Conservation (phyloP, 345 rosid genomes). For the Eucalyptus polybractea region DNA sequence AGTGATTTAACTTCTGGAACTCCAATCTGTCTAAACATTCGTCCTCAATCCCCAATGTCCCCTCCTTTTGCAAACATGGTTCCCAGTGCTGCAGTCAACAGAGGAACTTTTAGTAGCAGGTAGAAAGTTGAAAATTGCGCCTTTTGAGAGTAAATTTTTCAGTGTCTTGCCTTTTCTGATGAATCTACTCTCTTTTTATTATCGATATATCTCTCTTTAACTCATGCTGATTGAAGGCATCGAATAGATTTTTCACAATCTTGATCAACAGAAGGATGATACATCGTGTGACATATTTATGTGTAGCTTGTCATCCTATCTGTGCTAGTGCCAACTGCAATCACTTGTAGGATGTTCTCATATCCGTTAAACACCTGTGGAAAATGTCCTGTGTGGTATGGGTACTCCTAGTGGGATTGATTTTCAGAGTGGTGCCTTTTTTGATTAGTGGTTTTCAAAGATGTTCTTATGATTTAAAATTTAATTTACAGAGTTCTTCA, state of each 20-base stretch:
- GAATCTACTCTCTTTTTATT: neutral
- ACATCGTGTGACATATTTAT: neutral
- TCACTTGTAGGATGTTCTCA: neutral
- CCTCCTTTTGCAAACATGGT: neutral
- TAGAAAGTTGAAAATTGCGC: neutral
- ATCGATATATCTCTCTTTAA: neutral
- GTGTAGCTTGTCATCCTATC: neutral
- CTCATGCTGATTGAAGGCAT: neutral
- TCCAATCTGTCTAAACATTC: slow-evolving; percentile 1
- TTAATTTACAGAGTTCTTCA: slow-evolving; percentile 9
- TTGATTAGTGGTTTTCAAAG: neutral
- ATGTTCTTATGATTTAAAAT: neutral
- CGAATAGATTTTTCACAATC: neutral
- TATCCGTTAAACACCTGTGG: neutral
- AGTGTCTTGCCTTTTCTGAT: neutral
- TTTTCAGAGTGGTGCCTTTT: neutral
- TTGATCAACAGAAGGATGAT: neutral
- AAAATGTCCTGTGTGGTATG: neutral
- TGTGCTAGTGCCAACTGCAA: neutral
- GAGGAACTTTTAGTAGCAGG: slow-evolving; percentile 4
- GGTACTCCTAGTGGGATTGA: neutral
- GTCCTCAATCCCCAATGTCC: slow-evolving; percentile 6
- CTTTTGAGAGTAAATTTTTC: neutral
- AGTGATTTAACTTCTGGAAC: slow-evolving; percentile 7
- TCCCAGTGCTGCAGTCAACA: slow-evolving; percentile 9